Evolutionary conservation across 257 asterid genomes (phyloP), one percentile per base, ranked within the genome.

Genomic region (Ajuga chamaepitys): DNA sequence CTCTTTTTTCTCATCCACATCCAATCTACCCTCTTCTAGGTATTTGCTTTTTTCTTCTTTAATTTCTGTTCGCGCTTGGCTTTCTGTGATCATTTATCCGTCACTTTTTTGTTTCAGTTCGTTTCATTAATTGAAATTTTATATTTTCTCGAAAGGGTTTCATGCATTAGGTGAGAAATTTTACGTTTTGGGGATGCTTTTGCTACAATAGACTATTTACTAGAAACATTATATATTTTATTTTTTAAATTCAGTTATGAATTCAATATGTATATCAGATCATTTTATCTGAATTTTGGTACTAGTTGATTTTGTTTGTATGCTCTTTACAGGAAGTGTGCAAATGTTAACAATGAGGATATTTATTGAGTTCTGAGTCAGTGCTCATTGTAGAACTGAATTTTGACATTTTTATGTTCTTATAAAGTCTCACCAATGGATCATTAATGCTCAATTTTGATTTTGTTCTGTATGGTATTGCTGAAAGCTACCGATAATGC

Each of bases 1-100:
- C 64, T 91, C 98, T 2, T 88, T 91, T 74, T 91, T 88, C 87
- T 86, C 96, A 68, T 85, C 95, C 52, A 88, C 95, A 58, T 67
- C 96, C 74, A 85, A 81, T 67, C 78, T 83, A 71, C 50, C 88
- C 38, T 71, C 86, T 76, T 83, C 95, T 8, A 84, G 92, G 95
- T 84, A 64, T 26, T 38, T 24, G 28, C 5, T 7, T 42, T 21
- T 50, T 63, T 0, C 13, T 18, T 5, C 1, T 17, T 21, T 44
- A 32, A 45, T 34, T 7, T 3, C 5, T 21, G 13, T 67, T 34
- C 35, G 22, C 2, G 4, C 6, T 55, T 2, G 17, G 5, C 11
- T 3, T 9, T 66, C 30, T 22, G 21, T 12, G 26, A 38, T 78
- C 84, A 16, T 76, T 78, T 70, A 80, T 75, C 66, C n/a, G 65